Evolutionary conservation across 2,329 filamentous ascomycete species (phyloP), one percentile per base, ranked within the genome.

Genomic region (Alternaria postmessia): DNA sequence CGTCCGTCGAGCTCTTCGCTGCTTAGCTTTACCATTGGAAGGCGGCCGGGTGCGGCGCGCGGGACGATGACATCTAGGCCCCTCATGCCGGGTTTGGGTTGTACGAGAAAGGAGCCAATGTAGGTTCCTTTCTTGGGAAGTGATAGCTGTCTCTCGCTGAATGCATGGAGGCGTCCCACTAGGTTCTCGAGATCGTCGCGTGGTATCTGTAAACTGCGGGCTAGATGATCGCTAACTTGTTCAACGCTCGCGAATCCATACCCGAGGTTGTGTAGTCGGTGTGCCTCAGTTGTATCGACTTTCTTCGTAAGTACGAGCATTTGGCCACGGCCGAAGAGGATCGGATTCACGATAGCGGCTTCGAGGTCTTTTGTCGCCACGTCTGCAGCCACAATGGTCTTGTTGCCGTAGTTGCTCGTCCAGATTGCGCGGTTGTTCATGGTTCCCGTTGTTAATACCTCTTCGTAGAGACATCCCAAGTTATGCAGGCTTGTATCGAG

Each of bases 241-340:
- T 73, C 74, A 22, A 75, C 65, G 32, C 61, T 71, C 12, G 91
- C 91, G 69, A 96, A 96, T n/a, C 91, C 87, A 75, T 89, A 96
- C 1, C 93, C 93, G 11, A 86, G 81, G 1, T 91, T 87, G 63
- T 89, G 86, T 14, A 96, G 83, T 28, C 85, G 84, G 52, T 87
- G 84, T 0, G 86, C 83, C 36, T 93, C 91, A 1, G 84, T 81
- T 34, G 82, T 81, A 34, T 84, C 82, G 2, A 91, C 83, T 43
- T 85, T 85, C 11, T 89, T 90, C 6, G 93, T 89, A 9, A 96
- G 84, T 69, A 96, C 93, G 75, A 97, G 87, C 46, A 96, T 84
- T 54, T 94, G 92, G 0, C 93, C 93, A 60, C 88, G 88, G 4
- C 90, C 90, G 38, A 88, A 85, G 0, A 81, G 62, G 32, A 77